Percentiles rank a stretch among this genome's conserved stretches.
Conservation (phyloP, 2,329 filamentous ascomycete species). For the Neoscytalidium dimidiatum region DNA sequence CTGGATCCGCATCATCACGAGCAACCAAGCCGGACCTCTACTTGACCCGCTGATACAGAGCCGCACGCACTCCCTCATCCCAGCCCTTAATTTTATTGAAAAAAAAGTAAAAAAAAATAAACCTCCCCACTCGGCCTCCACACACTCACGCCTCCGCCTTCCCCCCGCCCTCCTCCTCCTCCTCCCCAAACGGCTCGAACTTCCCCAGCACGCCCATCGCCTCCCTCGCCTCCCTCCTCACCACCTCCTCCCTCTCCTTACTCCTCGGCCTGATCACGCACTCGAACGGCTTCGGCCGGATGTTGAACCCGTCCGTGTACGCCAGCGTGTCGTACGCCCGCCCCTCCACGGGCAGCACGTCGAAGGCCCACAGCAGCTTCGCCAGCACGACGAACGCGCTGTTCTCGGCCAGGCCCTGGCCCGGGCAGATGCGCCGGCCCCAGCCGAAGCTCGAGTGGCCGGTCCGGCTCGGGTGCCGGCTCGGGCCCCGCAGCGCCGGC, state of each 20-base stretch:
- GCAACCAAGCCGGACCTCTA: no score
- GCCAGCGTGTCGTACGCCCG: slow-evolving; percentile 39
- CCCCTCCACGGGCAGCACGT: slow-evolving; percentile 34
- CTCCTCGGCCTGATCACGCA: slow-evolving; percentile 37
- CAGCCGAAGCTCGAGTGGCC: slow-evolving; percentile 39
- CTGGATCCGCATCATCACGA: no score
- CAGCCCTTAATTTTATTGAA: no score
- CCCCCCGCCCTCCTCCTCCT: not conserved
- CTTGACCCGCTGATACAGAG: no score
- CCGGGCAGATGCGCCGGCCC: slow-evolving; percentile 37
- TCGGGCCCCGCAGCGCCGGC: not conserved
- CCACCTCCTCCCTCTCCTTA: slow-evolving; percentile 30
- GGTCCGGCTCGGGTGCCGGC: slow-evolving; percentile 29
- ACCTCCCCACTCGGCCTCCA: not conserved
- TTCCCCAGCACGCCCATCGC: slow-evolving; percentile 11
- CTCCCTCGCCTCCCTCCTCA: slow-evolving; percentile 28
- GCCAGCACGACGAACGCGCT: slow-evolving; percentile 35
- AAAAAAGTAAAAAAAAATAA: no score
- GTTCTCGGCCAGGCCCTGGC: slow-evolving; percentile 33
- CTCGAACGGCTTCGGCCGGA: slow-evolving; percentile 38
- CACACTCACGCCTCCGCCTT: not conserved
- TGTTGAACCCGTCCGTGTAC: slow-evolving; percentile 46
- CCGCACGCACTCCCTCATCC: not conserved
- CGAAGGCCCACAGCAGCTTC: slow-evolving; percentile 38
- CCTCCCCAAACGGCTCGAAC: slow-evolving; percentile 4